These are phyloP conservation scores for Pichia gijzeniarum DNA, from an alignment of 805 yeast species.

Conservation along the genomic window DNA sequence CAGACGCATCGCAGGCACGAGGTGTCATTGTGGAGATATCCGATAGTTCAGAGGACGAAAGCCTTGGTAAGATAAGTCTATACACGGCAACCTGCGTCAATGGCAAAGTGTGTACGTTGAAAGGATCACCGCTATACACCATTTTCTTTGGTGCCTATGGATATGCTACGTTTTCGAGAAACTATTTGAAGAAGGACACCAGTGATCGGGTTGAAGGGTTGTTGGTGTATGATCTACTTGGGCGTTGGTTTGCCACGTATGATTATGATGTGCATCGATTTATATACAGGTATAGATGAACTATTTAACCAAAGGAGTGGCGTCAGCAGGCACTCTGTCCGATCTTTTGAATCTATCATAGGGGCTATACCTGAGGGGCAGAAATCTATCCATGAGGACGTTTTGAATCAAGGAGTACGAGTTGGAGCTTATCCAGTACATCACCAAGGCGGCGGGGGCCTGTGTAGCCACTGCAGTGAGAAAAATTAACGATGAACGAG, in stretches of 20 bases:
- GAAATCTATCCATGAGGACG: constrained; percentile 52
- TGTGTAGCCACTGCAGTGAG: constrained; percentile 81
- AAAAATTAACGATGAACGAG: constrained; percentile 70
- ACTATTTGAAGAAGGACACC: constrained; percentile 7
- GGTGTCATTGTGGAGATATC: constrained; percentile 5
- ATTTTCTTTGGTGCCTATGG: constrained; percentile 10
- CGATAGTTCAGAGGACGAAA: constrained; percentile 1
- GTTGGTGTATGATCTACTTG: constrained; percentile 10
- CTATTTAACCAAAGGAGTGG: constrained; percentile 9
- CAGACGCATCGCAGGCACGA: constrained; percentile 9
- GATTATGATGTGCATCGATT: constrained; percentile 8
- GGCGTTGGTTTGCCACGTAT: constrained; percentile 9
- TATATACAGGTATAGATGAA: constrained; percentile 2
- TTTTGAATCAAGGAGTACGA: constrained; percentile 72
- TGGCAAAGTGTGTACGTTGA: background rate
- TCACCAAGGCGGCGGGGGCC: constrained; percentile 73
- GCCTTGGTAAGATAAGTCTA: background rate
- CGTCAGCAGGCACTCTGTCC: constrained; percentile 10
- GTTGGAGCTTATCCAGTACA: constrained; percentile 92
- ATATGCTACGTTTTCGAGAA: constrained; percentile 8
- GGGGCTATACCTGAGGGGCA: constrained; percentile 55
- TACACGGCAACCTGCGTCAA: background rate
- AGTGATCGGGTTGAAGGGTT: constrained; percentile 9
- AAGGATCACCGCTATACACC: constrained; percentile 5
- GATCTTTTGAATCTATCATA: constrained; percentile 24